Evolutionary conservation across 2,329 filamentous ascomycete genomes (phyloP).

Genomic region (Pyrenochaeta sp.): DNA sequence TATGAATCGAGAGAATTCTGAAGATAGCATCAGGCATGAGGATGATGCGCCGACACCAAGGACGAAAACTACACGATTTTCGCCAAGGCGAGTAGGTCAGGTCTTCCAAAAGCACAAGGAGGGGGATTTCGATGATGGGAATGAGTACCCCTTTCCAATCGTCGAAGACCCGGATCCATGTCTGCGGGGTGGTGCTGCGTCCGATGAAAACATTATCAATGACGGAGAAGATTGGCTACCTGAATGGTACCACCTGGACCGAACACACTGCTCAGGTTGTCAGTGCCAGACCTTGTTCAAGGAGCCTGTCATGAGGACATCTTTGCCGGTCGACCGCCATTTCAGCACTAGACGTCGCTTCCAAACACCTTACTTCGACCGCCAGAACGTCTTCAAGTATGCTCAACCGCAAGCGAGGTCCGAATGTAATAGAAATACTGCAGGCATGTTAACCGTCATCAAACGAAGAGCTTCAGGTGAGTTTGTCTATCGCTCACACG

Average conservation of each 20-base stretch:
- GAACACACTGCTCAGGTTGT: not conserved
- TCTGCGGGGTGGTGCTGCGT: conserved; percentile 5
- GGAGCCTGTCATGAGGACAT: not conserved
- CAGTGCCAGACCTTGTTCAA: not conserved
- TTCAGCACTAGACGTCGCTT: not conserved
- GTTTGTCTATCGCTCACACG: not conserved
- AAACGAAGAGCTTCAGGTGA: not conserved
- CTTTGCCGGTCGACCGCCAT: not conserved
- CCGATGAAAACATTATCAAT: not conserved
- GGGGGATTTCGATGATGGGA: not conserved
- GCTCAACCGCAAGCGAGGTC: not conserved
- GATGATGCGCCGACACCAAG: conserved; percentile 5
- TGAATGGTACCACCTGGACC: conserved; percentile 5
- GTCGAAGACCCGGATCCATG: not conserved
- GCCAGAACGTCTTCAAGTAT: not conserved
- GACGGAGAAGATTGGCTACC: conserved; percentile 5
- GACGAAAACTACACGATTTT: not conserved
- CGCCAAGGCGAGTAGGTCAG: not conserved
- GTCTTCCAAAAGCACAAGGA: too few relatives aligned
- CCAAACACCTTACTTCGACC: not conserved
- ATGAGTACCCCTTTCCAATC: not conserved
- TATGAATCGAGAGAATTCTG: not conserved
- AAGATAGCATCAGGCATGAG: not conserved
- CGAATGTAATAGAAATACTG: not conserved
- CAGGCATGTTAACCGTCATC: not conserved